These are phyloP conservation scores for Picochlorum sp. DNA, from an alignment of 139 green algal genomes.

Conservation along the genomic window DNA sequence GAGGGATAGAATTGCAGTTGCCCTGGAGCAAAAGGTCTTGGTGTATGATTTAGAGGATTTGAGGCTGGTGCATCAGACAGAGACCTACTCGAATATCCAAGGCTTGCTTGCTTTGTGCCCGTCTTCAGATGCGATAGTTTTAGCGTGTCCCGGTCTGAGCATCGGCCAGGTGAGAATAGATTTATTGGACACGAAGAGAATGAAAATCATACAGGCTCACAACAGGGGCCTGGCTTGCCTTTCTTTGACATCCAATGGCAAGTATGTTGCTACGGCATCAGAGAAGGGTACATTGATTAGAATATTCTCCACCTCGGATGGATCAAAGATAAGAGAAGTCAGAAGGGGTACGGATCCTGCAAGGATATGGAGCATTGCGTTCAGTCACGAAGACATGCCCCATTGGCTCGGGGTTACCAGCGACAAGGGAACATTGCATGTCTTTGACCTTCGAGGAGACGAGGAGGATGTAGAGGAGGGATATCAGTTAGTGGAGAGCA, in stretches of 20 bases:
- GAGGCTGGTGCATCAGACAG: constrained; percentile 78
- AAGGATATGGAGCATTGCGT: constrained; percentile 73
- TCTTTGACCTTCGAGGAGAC: constrained; percentile 26
- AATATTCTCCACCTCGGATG: constrained; percentile 78
- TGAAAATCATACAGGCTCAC: constrained; percentile 85
- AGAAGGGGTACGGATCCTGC: constrained; percentile 76
- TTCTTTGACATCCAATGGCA: constrained; percentile 65
- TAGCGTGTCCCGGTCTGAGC: constrained; percentile 88
- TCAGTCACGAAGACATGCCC: constrained; percentile 34
- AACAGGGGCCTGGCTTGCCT: constrained; percentile 62
- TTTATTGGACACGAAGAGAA: constrained; percentile 80
- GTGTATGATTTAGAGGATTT: constrained; percentile 95
- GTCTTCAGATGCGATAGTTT: constrained; percentile 61
- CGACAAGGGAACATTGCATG: constrained; percentile 82
- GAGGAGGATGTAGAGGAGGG: background rate
- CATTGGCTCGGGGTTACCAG: constrained; percentile 78
- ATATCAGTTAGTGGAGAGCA: background rate
- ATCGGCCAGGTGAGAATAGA: constrained; percentile 86
- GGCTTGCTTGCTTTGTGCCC: constrained; percentile 78
- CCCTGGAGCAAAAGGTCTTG: constrained; percentile 78
- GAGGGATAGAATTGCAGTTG: constrained; percentile 85
- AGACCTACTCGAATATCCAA: constrained; percentile 75
- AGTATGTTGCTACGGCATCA: constrained; percentile 78
- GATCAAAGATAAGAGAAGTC: constrained; percentile 76
- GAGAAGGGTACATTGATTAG: constrained; percentile 67